phyloP scores from a whole-genome alignment of 257 asterid genomes.

The Primulina huaijiensis region DNA sequence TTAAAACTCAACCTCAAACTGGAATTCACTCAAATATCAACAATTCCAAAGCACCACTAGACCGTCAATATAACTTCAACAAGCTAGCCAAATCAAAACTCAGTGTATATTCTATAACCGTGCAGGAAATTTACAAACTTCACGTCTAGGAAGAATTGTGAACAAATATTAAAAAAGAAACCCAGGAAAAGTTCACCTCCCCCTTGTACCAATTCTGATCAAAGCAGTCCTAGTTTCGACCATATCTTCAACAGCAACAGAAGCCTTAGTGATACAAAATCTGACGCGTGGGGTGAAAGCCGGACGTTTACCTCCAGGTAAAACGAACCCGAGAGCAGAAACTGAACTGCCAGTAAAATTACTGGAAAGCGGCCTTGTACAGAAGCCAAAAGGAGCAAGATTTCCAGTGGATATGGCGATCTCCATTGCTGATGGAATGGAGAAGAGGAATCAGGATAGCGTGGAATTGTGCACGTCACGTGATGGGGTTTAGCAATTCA shows the following conservation, averaged over 20 bases:
- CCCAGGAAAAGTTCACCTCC: conserved; percentile 49
- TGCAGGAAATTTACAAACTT: neutral
- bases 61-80: neutral
- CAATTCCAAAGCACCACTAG: neutral
- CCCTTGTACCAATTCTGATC: conserved; percentile 87
- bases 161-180: conserved; percentile 4
- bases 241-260: conserved; percentile 61
- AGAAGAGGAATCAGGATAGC: conserved; percentile 27
- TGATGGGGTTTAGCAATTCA: neutral
- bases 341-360: conserved; percentile 37
- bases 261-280: conserved; percentile 42
- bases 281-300: conserved; percentile 28
- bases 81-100: neutral
- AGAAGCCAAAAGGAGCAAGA: conserved; percentile 33
- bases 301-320: conserved; percentile 33
- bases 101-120: neutral
- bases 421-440: conserved; percentile 40
- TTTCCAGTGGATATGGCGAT: conserved; percentile 35
- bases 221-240: conserved; percentile 61
- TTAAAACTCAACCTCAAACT: neutral
- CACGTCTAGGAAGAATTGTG: conserved; percentile 11
- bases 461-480: conserved; percentile 9
- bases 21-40: neutral
- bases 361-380: conserved; percentile 29
- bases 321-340: conserved; percentile 45